Evolutionary conservation across 2,329 filamentous ascomycete genomes (phyloP).

Genomic region (Meredithiella fracta): DNA sequence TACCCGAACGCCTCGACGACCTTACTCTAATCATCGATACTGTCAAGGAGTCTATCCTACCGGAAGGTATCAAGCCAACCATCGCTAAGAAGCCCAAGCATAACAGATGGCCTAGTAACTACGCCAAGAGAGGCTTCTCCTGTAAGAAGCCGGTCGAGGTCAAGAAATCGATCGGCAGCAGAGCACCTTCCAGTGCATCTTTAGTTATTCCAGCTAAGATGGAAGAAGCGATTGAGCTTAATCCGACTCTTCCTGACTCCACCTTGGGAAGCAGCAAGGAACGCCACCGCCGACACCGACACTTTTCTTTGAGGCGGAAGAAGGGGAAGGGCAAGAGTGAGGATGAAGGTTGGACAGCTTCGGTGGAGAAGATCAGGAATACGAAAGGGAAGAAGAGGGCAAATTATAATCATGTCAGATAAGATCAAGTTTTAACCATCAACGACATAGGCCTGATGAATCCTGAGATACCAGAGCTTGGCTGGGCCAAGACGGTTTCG

Average conservation of each 20-base stretch:
- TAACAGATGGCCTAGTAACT: constrained; percentile 5
- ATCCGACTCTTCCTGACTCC: not conserved
- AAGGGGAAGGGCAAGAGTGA: not conserved
- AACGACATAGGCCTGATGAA: constrained; percentile 6
- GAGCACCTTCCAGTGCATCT: not conserved
- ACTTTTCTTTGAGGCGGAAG: constrained; percentile 12
- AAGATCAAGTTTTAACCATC: constrained; percentile 43
- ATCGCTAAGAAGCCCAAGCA: constrained; percentile 1
- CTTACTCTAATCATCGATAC: constrained; percentile 27
- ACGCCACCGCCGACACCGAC: not conserved
- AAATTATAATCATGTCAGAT: constrained; percentile 32
- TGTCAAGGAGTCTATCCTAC: constrained; percentile 16
- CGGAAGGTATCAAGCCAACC: not conserved
- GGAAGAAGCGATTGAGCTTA: not conserved
- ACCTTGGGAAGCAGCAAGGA: not conserved
- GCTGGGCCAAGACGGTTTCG: constrained; percentile 14
- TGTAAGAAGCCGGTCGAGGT: not conserved
- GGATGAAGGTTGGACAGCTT: not conserved
- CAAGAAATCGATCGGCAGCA: not conserved
- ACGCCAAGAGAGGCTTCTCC: not conserved
- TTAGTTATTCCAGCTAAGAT: not conserved
- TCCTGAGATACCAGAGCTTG: constrained; percentile 8
- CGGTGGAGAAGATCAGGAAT: not conserved
- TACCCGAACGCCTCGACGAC: constrained; percentile 35
- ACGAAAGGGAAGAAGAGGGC: not conserved